Evolutionary conservation across 768 basidiomycete genomes (phyloP).

Genomic region (Zangia roseola): DNA sequence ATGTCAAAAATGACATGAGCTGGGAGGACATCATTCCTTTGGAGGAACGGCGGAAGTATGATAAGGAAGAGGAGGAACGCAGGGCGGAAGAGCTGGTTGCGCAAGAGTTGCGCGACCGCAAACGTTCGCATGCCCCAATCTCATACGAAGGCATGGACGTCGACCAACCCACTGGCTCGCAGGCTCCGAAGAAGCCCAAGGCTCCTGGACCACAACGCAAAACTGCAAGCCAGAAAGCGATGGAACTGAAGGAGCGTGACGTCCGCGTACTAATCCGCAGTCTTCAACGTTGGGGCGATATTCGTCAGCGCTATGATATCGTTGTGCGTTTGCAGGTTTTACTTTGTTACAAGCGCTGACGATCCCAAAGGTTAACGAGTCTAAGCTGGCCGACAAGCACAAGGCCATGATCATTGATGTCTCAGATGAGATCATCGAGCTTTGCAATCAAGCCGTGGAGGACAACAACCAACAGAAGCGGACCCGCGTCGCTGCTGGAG

Average conservation of each 20-base stretch:
- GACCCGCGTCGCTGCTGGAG: slow-evolving; percentile 71
- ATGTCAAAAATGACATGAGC: slow-evolving; percentile 97
- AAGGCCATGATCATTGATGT: slow-evolving; percentile 87
- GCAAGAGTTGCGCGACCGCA: slow-evolving; percentile 70
- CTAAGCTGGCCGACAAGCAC: slow-evolving; percentile 93
- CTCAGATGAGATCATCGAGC: slow-evolving; percentile 87
- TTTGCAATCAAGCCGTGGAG: slow-evolving; percentile 80
- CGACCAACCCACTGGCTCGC: slow-evolving; percentile 61
- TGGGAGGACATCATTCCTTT: slow-evolving; percentile 99
- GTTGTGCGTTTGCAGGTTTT: slow-evolving; percentile 61
- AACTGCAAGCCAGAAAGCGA: slow-evolving; percentile 88
- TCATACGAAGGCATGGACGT: slow-evolving; percentile 96
- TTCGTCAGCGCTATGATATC: slow-evolving; percentile 88
- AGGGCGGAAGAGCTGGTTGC: slow-evolving; percentile 69
- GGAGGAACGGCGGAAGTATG: slow-evolving; percentile 83
- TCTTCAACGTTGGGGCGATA: slow-evolving; percentile 97
- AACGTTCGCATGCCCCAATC: slow-evolving; percentile 81
- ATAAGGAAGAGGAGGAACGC: slow-evolving; percentile 75
- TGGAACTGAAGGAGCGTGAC: slow-evolving; percentile 97
- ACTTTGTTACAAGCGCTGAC: not conserved
- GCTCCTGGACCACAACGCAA: slow-evolving; percentile 74
- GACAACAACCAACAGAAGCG: slow-evolving; percentile 83
- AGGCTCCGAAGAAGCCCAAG: slow-evolving; percentile 74
- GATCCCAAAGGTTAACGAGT: slow-evolving; percentile 70
- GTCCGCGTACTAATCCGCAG: slow-evolving; percentile 93